Evolutionary conservation across 345 rosid species (phyloP), one percentile per base, ranked within the genome.

Genomic region (Salix dunnii): DNA sequence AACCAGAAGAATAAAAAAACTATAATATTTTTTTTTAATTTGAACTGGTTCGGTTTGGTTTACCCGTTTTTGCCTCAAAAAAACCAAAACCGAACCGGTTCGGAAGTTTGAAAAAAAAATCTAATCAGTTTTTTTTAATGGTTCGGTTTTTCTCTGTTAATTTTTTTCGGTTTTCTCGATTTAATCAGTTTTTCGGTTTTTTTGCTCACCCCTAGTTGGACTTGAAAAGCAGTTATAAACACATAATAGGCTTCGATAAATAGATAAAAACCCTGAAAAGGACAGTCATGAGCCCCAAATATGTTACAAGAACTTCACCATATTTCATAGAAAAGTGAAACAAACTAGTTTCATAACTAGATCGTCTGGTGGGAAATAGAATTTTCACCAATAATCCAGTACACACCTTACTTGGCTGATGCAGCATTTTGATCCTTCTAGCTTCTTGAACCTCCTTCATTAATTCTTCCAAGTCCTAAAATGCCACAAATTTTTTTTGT

Each of bases 371-470:
- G 17, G 36, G 14, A 82, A 81, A 48, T 9, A 66, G 55, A 31
- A 75, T 10, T 75, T 81, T 38, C 16, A 76, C 16, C 66, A 77
- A 60, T 69, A 60, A 67, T 70, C 48, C 18, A 36, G 72, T 71
- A 80, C 70, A 66, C 38, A 96, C 99, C 98, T 89, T 92, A 95
- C 98, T 96, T 76, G 99, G 97, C 83, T 89, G 97, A 86, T 96
- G 99, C 85, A 96, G 86, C 98, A 96, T 92, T 86, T 91, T 92
- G 86, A 96, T 96, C 78, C 98, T 88, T 84, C 99, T 90, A 80
- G 99, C 98, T 83, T 92, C 96, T 87, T 96, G 99, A 88, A 96
- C 99, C 85, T 94, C 98, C 85, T 91, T 90, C 98, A 94, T 88
- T 81, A 96, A 81, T 78, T 91, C 94, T 73, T 92, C 96, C 78